phyloP scores from a whole-genome alignment of 768 basidiomycete genomes.

The Tulasnella sp. region DNA sequence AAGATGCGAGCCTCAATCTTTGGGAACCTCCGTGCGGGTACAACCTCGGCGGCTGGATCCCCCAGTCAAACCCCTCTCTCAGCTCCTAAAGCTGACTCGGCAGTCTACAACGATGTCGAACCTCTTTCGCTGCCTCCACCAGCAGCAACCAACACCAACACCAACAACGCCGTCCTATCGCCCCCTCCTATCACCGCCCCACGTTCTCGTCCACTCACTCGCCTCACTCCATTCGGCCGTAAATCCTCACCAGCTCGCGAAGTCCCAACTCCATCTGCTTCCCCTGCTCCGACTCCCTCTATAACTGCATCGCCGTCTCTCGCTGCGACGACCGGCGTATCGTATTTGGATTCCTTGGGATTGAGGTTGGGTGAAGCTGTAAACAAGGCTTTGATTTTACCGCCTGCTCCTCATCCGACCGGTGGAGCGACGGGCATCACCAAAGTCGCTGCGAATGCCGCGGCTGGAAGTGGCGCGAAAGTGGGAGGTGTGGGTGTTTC shows the following conservation, averaged over 20 bases:
- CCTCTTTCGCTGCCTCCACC: background rate
- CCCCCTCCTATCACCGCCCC: background rate
- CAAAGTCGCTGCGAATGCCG: background rate
- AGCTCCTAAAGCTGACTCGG: background rate
- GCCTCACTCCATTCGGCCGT: constrained; percentile 36
- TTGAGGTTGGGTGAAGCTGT: constrained; percentile 76
- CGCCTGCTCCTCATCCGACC: constrained; percentile 38
- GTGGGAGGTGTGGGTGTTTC: constrained; percentile 24
- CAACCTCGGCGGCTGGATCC: background rate
- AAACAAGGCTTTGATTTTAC: constrained; percentile 63
- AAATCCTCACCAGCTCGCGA: constrained; percentile 23
- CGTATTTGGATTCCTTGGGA: constrained; percentile 67
- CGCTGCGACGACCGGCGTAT: constrained; percentile 47
- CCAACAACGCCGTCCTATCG: background rate
- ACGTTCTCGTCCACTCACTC: constrained; percentile 41
- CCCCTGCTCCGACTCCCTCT: constrained; percentile 35
- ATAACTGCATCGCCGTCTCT: background rate
- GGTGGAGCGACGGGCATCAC: background rate
- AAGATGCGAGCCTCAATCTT: constrained; percentile 17
- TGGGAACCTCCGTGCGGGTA: constrained; percentile 7
- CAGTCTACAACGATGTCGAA: constrained; percentile 5
- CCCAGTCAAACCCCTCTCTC: background rate
- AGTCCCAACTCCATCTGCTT: constrained; percentile 48
- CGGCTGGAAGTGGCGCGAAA: background rate
- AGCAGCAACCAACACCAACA: background rate